These are phyloP conservation scores for Wickerhamomyces alni DNA, from an alignment of 805 yeast genomes.

Conservation along the genomic window DNA sequence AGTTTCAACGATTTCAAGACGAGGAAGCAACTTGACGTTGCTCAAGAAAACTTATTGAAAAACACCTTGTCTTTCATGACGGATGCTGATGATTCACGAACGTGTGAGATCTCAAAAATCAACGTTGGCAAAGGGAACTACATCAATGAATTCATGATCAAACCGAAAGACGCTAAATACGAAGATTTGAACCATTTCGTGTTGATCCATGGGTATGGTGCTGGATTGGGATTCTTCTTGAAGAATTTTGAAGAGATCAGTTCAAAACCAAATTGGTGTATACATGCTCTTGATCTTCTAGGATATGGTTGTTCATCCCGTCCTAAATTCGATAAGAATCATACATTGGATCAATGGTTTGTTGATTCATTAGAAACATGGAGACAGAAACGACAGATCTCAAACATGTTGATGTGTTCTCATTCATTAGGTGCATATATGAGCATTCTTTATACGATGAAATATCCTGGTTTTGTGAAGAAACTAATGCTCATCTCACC, in stretches of 20 bases:
- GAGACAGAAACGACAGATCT: conserved; percentile 44
- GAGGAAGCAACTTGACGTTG: conserved; percentile 31
- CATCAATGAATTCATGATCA: conserved; percentile 73
- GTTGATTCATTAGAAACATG: conserved; percentile 57
- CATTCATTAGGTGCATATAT: conserved; percentile 94
- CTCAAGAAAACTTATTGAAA: conserved; percentile 28
- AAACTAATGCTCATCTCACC: conserved; percentile 82
- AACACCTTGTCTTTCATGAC: not conserved
- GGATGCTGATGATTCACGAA: conserved; percentile 10
- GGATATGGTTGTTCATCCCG: conserved; percentile 92
- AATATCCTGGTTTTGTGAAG: conserved; percentile 52
- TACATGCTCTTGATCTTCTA: conserved; percentile 81
- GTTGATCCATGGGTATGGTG: conserved; percentile 91
- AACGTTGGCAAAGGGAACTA: conserved; percentile 39
- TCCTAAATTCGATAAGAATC: conserved; percentile 46
- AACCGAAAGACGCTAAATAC: conserved; percentile 36
- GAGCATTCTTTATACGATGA: conserved; percentile 59
- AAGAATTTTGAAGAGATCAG: conserved; percentile 61
- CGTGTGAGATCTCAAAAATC: conserved; percentile 29
- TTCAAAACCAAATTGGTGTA: conserved; percentile 45
- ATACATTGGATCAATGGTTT: conserved; percentile 32
- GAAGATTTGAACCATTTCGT: conserved; percentile 45
- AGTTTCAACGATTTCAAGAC: conserved; percentile 46
- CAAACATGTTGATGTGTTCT: conserved; percentile 57
- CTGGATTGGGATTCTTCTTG: conserved; percentile 81